Conservation (phyloP, 495 filamentous ascomycete genomes). For the Melanomma pulvis-pyrius region DNA sequence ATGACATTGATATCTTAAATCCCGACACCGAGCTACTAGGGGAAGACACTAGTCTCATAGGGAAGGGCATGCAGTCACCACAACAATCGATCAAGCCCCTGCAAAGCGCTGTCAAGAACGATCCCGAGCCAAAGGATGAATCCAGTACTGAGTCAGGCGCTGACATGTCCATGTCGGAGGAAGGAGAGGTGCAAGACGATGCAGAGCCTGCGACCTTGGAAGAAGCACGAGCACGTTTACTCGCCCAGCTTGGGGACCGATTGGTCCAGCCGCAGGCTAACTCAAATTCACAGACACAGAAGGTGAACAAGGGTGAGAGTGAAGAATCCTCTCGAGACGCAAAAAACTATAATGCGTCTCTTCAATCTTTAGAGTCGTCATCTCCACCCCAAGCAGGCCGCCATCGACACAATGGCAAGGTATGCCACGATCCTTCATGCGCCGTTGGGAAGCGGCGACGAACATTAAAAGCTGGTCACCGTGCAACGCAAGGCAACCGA, state of each 20-base stretch:
- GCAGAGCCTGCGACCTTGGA: slow-evolving; percentile 47
- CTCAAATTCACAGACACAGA: background rate
- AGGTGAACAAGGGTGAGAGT: background rate
- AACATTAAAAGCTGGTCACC: background rate
- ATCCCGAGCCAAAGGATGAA: background rate
- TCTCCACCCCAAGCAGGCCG: background rate
- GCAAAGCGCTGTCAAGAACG: background rate
- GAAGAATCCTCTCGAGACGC: background rate
- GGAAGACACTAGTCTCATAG: background rate
- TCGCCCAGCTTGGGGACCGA: slow-evolving; percentile 50
- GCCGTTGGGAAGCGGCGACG: background rate
- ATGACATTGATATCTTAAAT: background rate
- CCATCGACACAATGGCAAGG: slow-evolving; percentile 12
- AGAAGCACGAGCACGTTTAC: slow-evolving; percentile 61
- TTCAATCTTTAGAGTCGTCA: background rate
- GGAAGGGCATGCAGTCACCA: background rate
- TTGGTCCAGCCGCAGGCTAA: slow-evolving; percentile 13
- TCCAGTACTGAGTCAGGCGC: slow-evolving; percentile 4
- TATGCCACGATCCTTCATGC: background rate
- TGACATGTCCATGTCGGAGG: slow-evolving; percentile 26
- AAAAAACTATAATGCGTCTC: background rate
- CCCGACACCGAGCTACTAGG: background rate
- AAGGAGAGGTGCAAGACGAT: slow-evolving; percentile 8
- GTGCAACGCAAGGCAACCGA: background rate
- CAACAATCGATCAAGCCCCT: background rate